Evolutionary conservation across 352 stramenopile species (phyloP), one percentile per base, ranked within the genome.

Genomic region (Phytophthora pisi): DNA sequence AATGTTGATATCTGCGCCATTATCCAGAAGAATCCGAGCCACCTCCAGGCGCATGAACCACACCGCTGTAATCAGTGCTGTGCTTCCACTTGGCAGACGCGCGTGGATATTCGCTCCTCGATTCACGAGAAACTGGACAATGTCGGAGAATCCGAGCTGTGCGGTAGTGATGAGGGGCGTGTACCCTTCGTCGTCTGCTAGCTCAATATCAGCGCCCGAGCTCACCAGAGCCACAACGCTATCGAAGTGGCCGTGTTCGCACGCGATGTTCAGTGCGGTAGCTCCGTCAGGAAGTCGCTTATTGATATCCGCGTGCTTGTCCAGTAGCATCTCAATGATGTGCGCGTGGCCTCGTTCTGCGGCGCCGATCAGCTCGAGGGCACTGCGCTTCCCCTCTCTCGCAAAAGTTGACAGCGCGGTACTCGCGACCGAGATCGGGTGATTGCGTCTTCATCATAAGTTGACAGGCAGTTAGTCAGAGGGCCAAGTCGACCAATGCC

Each of bases 1-100:
- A 6, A 51, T 3, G 42, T 24, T 60, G 23, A 60, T 51, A 30
- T 60, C 38, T n/a, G 38, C 53, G 4, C 54, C 54, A 15, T 43
- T 28, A 52, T 52, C 54, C 42, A 61, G n/a, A 20, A 61, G 54
- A 43, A 61, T 46, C 6, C 54, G 54, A 53, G 52, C 54, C 2
- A 53, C 42, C 18, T 16, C 54, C 16, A 52, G 23, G 3, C 42
- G 54, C 24, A 45, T 52, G 42, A 46, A 30, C 54, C 54, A 61
- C 11, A 61, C 26, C 2, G 54, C 54, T 10, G 54, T 61, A 4
- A 61, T 16, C 4, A 61, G 40, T 15, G 54, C 40, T 13, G 54
- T 61, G 28, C 54, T 52, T 31, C 54, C 42, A 18, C 54, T 61
- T 10, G 42, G 40, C 28, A 61, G 13, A 10, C 38, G 23, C 42